Base-by-base conservation (phyloP, 2,329 filamentous ascomycete genomes). In the Zymoseptoria tritici region DNA sequence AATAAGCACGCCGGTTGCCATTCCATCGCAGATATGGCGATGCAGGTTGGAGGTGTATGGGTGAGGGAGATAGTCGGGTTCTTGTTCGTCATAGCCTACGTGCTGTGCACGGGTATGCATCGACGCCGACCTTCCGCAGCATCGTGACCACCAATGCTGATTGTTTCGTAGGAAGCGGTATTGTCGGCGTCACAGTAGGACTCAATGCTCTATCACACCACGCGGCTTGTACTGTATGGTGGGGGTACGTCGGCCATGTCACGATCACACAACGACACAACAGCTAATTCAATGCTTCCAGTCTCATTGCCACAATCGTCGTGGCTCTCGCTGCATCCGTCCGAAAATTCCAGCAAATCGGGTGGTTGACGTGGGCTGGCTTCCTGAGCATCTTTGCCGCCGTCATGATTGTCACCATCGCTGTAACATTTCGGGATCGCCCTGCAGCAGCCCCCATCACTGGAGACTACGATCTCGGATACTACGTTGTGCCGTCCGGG, bases 301-400 rank as follows among this genome's bases (percentile, higher is more conserved):
- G 61, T 22, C 75, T 85, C 24, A 70, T 86, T 3, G 80, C 81
- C 0, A 80, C 81, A 0, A 66, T 79, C 1, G 71, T 80, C 7
- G 77, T 84, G 8, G 79, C 80, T 24, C 62, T 76, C 0, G 75
- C 78, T 5, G 81, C 82, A 1, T 80, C 78, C 24, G 77, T 84
- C 4, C 79, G 83, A 62, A 86, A 64, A 83, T 81, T 85, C 64
- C 77, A 82, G 56, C 81, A 85, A 65, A 81, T 87, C 60, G 82
- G 80, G 2, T 86, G 82, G 81, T 72, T 86, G 51, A 84, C 83
- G 0, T 87, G 82, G 80, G 79, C 78, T 9, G 85, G 84, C 0
- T 85, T 86, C 65, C 59, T 78, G 4, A 83, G 79, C 26, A 80
- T 87, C 46, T 85, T 83, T 64, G 72, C 78, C 16, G 83, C 84